Evolutionary conservation across 176 grass and related monocot genomes (phyloP), one percentile per base, ranked within the genome.

Genomic region (Raddia distichophylla): DNA sequence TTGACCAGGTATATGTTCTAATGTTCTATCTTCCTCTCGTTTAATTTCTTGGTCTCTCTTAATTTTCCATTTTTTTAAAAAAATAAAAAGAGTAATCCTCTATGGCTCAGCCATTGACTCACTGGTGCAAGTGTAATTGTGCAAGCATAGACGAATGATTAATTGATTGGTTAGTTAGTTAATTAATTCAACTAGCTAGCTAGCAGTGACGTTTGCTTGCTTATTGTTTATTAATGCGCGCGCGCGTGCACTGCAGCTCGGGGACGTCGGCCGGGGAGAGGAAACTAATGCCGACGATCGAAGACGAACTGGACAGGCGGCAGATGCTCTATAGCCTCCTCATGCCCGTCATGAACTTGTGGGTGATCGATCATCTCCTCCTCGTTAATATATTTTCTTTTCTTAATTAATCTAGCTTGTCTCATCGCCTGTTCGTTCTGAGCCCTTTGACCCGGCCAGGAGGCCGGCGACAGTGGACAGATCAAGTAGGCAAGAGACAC

Each of bases 211-310:
- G 72, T 64, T 81, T 32, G 58, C 57, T 78, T 69, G 77, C 27
- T 27, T 27, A 27, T 27, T 27, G 27, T 27, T 27, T 27, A 70
- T 32, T 48, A 75, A 81, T 65, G 57, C 43, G 66, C 34, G 83
- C 67, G 19, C 48, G 37, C 37, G 1, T 40, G 37, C 37, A 40
- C 37, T 40, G 73, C 58, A 97, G 94, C 84, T 97, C 94, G 77
- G 94, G 94, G 73, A 97, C 94, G 35, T 97, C 94, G 54, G 94
- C 92, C 8, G 94, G 94, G 72, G 94, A 97, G 90, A 90, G 94
- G 92, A 97, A 97, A 83, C 92, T 97, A 81, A 97, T 97, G 94
- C 94, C 94, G 44, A 94, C 94, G 52, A 87, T 97, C 12, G 80
- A 91, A 60, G 94, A 91, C 37, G 94, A 97, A 86, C 83, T 97